These are phyloP conservation scores for Leccinum broughii DNA, from an alignment of 768 basidiomycete genomes.

Conservation along the genomic window DNA sequence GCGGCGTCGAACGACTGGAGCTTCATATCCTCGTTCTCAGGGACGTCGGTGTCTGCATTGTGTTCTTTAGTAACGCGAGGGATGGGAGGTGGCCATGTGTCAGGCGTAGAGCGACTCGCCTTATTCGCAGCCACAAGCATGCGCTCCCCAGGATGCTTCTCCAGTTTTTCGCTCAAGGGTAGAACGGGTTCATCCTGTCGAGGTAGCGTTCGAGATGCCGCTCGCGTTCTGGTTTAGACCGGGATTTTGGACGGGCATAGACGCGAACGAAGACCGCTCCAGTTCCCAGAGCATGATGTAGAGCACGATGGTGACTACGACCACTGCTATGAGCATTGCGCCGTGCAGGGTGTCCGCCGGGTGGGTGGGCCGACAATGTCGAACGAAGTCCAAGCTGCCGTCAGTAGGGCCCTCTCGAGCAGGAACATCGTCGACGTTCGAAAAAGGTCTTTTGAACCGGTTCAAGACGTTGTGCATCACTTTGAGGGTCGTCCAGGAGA, in stretches of 20 bases:
- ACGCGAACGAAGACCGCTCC: too few species aligned
- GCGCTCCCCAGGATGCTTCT: neutral
- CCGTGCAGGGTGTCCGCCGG: too few species aligned
- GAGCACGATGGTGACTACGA: too few species aligned
- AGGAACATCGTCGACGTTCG: neutral
- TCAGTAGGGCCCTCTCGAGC: too few species aligned
- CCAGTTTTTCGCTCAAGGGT: neutral
- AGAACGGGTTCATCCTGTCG: neutral
- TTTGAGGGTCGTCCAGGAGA: too few species aligned
- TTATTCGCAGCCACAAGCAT: neutral
- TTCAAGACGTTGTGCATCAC: too few species aligned
- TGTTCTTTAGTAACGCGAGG: constrained; percentile 34
- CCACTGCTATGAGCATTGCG: too few species aligned
- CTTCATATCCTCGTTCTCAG: neutral
- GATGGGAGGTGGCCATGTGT: constrained; percentile 36
- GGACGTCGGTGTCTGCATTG: neutral
- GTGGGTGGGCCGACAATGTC: too few species aligned
- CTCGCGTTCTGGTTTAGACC: neutral
- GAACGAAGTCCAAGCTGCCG: too few species aligned
- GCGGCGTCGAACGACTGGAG: constrained; percentile 19
- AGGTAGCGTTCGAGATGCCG: neutral
- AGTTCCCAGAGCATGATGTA: too few species aligned
- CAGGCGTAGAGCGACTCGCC: neutral
- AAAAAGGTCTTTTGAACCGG: too few species aligned
- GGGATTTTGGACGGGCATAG: neutral